phyloP scores from a whole-genome alignment of 495 filamentous ascomycete genomes.

The Neurospora sp. region DNA sequence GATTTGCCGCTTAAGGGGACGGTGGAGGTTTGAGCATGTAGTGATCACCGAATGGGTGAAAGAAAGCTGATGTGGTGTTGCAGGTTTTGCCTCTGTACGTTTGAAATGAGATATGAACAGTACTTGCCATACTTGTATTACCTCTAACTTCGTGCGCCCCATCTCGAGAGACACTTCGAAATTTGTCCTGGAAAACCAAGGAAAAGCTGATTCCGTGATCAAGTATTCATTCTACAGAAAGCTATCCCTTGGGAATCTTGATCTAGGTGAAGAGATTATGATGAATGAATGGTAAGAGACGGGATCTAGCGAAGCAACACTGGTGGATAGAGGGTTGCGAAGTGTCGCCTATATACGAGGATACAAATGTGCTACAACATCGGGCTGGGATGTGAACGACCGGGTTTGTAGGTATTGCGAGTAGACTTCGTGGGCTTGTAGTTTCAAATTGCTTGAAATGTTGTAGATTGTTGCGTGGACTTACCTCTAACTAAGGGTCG shows the following conservation, averaged over 20 bases:
- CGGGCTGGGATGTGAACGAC: neutral
- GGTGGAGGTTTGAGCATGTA: conserved; percentile 7
- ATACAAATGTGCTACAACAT: neutral
- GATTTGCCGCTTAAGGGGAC: conserved; percentile 47
- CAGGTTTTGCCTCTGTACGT: neutral
- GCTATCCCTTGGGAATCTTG: neutral
- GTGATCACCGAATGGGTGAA: neutral
- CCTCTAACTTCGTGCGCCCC: neutral
- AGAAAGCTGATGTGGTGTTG: neutral
- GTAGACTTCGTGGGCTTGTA: neutral
- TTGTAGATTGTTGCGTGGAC: neutral
- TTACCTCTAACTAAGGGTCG: neutral
- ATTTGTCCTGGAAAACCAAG: neutral
- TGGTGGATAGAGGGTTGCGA: neutral
- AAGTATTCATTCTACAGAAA: neutral
- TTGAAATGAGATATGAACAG: neutral
- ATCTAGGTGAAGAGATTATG: neutral
- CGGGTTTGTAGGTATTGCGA: neutral
- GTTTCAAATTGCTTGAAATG: neutral
- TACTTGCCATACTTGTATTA: neutral
- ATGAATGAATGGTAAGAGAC: neutral
- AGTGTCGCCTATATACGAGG: neutral
- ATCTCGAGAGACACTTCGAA: neutral
- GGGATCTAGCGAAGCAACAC: neutral
- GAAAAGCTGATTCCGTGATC: neutral